A percentile compares a stretch with the other conserved stretches of the same genome.
Evolutionary conservation across 208 protist genomes (phyloP).

Genomic region (Porcisia hertigi): DNA sequence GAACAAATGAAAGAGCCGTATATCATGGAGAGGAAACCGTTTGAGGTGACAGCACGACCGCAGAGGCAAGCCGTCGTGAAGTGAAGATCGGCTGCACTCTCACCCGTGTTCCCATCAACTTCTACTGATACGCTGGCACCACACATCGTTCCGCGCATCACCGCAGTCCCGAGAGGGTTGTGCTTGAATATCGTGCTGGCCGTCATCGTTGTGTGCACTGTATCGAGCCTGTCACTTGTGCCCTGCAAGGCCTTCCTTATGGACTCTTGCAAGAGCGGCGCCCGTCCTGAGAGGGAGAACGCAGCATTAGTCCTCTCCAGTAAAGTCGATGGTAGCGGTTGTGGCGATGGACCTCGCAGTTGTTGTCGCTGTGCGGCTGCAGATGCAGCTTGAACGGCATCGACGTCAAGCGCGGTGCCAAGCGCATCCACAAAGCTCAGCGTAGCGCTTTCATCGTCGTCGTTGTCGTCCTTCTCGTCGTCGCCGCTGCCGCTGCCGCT

Average conservation of each 20-base stretch:
- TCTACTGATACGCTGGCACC: neutral
- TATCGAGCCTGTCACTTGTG: constrained; percentile 15
- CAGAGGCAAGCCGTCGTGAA: constrained; percentile 70
- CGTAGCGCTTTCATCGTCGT: constrained; percentile 1
- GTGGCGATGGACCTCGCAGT: neutral
- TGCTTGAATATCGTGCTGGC: neutral
- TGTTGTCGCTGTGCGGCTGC: neutral
- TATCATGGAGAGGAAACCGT: constrained; percentile 56
- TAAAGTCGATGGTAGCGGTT: neutral
- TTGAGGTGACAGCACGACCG: constrained; percentile 27
- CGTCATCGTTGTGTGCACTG: constrained; percentile 11
- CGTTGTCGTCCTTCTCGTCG: neutral
- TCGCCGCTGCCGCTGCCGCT: neutral
- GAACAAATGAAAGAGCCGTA: constrained; percentile 80
- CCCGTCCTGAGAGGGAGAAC: neutral
- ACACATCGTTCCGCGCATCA: neutral
- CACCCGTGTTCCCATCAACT: neutral
- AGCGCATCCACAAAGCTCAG: constrained; percentile 49
- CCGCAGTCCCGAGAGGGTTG: neutral
- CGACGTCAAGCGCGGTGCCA: constrained; percentile 51
- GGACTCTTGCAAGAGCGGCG: neutral
- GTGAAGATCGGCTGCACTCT: constrained; percentile 19
- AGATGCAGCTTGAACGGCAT: constrained; percentile 24
- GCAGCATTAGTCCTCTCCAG: neutral
- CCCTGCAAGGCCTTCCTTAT: constrained; percentile 19